phyloP scores from a whole-genome alignment of 345 rosid genomes.

The Eucalyptus rudis region DNA sequence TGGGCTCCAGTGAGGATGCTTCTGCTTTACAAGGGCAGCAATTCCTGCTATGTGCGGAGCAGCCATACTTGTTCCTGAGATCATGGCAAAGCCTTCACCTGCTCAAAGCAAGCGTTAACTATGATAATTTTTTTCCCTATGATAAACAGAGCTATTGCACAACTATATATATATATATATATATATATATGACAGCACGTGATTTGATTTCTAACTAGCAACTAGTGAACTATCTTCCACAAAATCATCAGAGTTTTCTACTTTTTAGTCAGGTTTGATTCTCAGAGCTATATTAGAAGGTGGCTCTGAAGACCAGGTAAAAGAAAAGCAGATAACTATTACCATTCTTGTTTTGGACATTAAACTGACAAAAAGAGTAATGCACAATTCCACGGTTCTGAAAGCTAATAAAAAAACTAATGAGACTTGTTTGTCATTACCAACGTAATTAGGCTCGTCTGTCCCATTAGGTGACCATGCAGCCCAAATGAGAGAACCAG shows the following conservation, averaged over 20 bases:
- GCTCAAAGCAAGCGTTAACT: slow-evolving; percentile 7
- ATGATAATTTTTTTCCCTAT: neutral
- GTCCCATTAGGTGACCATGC: slow-evolving; percentile 99
- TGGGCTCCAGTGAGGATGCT: slow-evolving; percentile 95
- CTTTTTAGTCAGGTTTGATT: neutral
- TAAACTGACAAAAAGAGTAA: neutral
- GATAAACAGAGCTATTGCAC: neutral
- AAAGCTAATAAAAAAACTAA: neutral
- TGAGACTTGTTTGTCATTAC: slow-evolving; percentile 22
- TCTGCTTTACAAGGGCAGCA: slow-evolving; percentile 97
- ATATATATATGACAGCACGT: neutral
- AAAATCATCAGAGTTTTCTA: neutral
- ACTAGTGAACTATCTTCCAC: neutral
- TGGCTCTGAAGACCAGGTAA: neutral
- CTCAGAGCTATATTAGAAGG: neutral
- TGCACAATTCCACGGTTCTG: neutral
- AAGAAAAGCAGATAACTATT: neutral
- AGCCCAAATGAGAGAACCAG: slow-evolving; percentile 97
- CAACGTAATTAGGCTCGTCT: slow-evolving; percentile 78
- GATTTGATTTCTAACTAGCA: neutral
- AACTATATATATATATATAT: neutral
- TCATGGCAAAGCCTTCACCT: slow-evolving; percentile 96
- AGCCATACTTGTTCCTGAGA: slow-evolving; percentile 99
- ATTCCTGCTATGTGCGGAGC: slow-evolving; percentile 99
- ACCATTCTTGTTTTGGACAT: neutral